Evolutionary conservation across 192 early-diverging fungal species (phyloP).

Genomic region (Podila epicladia): DNA sequence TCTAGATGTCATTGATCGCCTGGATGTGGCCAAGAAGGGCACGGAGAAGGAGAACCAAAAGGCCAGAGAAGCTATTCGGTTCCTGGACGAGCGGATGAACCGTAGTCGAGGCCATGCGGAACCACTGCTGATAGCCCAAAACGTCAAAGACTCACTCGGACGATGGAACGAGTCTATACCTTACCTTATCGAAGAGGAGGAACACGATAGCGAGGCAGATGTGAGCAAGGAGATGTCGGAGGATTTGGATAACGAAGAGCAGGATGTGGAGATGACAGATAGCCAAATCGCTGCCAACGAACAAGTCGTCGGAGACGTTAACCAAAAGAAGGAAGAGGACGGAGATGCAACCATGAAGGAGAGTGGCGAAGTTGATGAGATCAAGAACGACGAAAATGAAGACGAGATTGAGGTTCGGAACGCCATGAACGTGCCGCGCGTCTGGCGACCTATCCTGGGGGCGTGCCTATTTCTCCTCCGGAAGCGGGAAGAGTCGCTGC

Average conservation of each 20-base stretch:
- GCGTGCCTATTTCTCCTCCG: conserved; percentile 46
- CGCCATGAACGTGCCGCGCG: conserved; percentile 54
- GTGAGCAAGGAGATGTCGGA: conserved; percentile 9
- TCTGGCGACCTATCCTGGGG: conserved; percentile 58
- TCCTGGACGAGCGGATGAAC: conserved; percentile 46
- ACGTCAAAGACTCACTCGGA: conserved; percentile 54
- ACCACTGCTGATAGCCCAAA: conserved; percentile 58
- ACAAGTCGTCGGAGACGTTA: not conserved
- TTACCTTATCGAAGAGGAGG: conserved; percentile 50
- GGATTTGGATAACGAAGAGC: not conserved
- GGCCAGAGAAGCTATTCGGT: conserved; percentile 66
- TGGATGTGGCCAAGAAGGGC: conserved; percentile 67
- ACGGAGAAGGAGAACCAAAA: conserved; percentile 55
- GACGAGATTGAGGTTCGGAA: conserved; percentile 31
- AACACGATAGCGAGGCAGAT: not conserved
- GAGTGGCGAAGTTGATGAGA: conserved; percentile 6
- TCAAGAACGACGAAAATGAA: conserved; percentile 25
- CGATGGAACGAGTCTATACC: conserved; percentile 56
- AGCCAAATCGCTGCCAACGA: not conserved
- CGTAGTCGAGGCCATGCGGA: conserved; percentile 18
- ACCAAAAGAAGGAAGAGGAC: not conserved
- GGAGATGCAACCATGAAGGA: not conserved
- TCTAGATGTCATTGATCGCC: conserved; percentile 61
- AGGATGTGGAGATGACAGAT: conserved; percentile 8
- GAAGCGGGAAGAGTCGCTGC: conserved; percentile 19